These are phyloP conservation scores for Millerozyma miso DNA, from an alignment of 805 yeast genomes.

Conservation along the genomic window DNA sequence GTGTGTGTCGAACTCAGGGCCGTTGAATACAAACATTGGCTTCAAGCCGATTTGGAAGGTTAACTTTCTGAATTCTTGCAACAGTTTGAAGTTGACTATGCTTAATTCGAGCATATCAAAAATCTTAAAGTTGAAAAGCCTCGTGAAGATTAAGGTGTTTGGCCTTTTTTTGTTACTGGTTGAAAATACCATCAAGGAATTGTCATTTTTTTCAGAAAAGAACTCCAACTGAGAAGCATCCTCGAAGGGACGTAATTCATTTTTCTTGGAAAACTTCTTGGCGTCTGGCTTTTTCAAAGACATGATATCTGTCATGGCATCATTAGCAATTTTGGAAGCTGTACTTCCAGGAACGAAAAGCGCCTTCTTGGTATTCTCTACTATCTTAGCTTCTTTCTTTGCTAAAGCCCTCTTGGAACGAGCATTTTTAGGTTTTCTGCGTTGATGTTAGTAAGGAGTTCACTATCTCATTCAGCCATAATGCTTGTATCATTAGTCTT, in stretches of 20 bases:
- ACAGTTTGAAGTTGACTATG: conserved; percentile 65
- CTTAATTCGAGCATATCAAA: conserved; percentile 93
- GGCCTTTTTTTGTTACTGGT: conserved; percentile 88
- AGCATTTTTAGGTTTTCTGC: conserved; percentile 79
- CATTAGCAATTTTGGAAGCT: conserved; percentile 74
- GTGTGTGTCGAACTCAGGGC: conserved; percentile 84
- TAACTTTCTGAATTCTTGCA: conserved; percentile 72
- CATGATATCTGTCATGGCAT: conserved; percentile 82
- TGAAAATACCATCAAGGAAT: conserved; percentile 76
- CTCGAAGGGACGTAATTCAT: conserved; percentile 89
- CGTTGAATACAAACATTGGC: conserved; percentile 92
- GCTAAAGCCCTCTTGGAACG: conserved; percentile 93
- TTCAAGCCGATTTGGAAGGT: conserved; percentile 87
- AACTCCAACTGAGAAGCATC: conserved; percentile 83
- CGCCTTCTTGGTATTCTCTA: conserved; percentile 87
- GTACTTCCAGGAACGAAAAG: conserved; percentile 88
- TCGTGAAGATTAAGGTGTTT: conserved; percentile 78
- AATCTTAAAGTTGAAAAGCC: conserved; percentile 86
- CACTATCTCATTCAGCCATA: background rate
- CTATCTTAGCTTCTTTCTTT: conserved; percentile 79
- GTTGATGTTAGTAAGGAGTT: conserved; percentile 6
- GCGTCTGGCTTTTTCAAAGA: conserved; percentile 88
- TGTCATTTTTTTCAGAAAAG: conserved; percentile 91
- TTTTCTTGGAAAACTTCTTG: conserved; percentile 83
- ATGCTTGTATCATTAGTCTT: background rate